Percentiles rank a stretch among this genome's conserved stretches.
These are phyloP conservation scores for Ploettnerulaceae sp. DNA, from an alignment of 2,329 filamentous ascomycete genomes.

Conservation along the genomic window DNA sequence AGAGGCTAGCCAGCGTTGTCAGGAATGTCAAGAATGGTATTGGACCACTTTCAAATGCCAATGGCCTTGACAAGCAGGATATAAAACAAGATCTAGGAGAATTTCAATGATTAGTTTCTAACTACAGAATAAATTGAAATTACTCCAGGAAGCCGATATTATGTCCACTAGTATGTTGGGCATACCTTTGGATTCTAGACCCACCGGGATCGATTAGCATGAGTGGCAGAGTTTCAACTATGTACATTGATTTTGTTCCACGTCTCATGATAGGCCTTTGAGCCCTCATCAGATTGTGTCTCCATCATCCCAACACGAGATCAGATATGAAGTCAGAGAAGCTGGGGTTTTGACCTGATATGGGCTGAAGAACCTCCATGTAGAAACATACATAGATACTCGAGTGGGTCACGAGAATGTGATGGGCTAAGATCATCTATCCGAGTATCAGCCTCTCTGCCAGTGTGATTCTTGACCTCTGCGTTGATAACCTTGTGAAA, in stretches of 20 bases:
- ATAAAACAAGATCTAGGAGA: conserved; percentile 20
- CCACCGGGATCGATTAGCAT: too few relatives aligned
- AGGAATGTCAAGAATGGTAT: conserved; percentile 28
- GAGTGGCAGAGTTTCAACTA: too few relatives aligned
- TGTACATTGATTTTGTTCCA: too few relatives aligned
- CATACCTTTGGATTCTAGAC: too few relatives aligned
- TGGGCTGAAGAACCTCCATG: not conserved
- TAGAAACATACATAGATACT: not conserved
- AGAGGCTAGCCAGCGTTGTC: conserved; percentile 50
- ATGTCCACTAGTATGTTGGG: too few relatives aligned
- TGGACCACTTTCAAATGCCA: not conserved
- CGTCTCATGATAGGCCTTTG: too few relatives aligned
- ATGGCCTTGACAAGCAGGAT: not conserved
- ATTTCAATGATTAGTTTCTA: conserved; percentile 21
- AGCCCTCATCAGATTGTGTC: too few relatives aligned
- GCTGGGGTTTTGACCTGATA: not conserved
- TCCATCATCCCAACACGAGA: not conserved
- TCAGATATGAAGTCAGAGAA: not conserved
- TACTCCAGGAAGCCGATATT: too few relatives aligned
- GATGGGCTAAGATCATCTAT: conserved; percentile 23
- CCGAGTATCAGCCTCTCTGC: conserved; percentile 25
- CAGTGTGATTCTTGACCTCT: conserved; percentile 20
- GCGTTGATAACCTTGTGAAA: conserved; percentile 3
- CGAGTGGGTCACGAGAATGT: conserved; percentile 14
- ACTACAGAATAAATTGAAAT: not conserved